phyloP scores from a whole-genome alignment of 805 yeast genomes.

The Komagataella kurtzmanii region DNA sequence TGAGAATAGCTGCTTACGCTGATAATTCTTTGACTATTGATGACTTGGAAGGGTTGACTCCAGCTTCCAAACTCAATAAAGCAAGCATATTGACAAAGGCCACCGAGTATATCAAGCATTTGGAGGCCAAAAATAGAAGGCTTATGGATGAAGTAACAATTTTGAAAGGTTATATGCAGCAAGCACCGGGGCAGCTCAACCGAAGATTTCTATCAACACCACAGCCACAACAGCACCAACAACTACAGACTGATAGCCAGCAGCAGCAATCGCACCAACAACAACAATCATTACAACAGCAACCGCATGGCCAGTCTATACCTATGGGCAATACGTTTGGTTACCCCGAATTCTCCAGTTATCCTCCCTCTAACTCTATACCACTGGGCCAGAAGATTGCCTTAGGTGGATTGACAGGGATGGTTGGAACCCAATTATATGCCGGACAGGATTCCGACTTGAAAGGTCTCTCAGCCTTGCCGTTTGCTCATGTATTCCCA shows the following conservation, averaged over 20 bases:
- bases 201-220: neutral
- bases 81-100: slow-evolving; percentile 70
- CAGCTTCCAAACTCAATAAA: slow-evolving; percentile 64
- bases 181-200: slow-evolving; percentile 1
- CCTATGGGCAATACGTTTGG: neutral
- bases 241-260: neutral
- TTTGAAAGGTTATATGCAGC: slow-evolving; percentile 15
- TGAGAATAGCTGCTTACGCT: slow-evolving; percentile 39
- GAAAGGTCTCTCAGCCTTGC: slow-evolving; percentile 14
- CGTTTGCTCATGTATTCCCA: slow-evolving; percentile 12
- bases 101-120: slow-evolving; percentile 64
- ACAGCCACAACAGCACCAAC: slow-evolving; percentile 3
- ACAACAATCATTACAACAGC: slow-evolving; percentile 4
- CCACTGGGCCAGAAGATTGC: slow-evolving; percentile 13
- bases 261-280: slow-evolving; percentile 5
- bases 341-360: neutral
- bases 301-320: neutral
- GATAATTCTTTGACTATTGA: slow-evolving; percentile 18
- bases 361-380: slow-evolving; percentile 5
- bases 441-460: slow-evolving; percentile 7
- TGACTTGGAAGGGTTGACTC: slow-evolving; percentile 62
- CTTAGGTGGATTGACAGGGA: slow-evolving; percentile 20
- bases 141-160: slow-evolving; percentile 40
- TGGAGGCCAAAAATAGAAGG: slow-evolving; percentile 43
- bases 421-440: slow-evolving; percentile 18